Conservation (phyloP, 208 protist species). For the Acanthamoeba quina region DNA sequence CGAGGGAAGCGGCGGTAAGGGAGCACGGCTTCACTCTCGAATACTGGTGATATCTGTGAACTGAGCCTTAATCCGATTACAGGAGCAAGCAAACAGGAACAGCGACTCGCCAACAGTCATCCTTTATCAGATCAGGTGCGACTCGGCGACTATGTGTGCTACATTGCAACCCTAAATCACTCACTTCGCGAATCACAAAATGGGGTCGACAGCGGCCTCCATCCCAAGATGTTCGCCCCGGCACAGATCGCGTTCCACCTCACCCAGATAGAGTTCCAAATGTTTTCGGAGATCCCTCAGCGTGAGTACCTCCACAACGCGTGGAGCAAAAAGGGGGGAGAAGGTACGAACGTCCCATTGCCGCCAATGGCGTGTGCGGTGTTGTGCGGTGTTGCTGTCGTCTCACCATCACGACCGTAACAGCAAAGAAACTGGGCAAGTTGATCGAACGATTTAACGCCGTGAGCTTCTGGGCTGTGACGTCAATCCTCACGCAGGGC, state of each 20-base stretch:
- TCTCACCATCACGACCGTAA: background rate
- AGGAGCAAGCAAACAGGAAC: background rate
- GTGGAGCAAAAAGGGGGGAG: constrained; percentile 60
- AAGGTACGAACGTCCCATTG: background rate
- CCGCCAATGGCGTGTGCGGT: background rate
- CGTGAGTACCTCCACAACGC: constrained; percentile 64
- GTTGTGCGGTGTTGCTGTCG: background rate
- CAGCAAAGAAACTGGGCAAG: constrained; percentile 53
- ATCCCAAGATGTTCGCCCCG: constrained; percentile 4
- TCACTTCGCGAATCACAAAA: background rate
- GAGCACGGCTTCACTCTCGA: background rate
- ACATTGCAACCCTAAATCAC: background rate
- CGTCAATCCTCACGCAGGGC: constrained; percentile 63
- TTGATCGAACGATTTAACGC: constrained; percentile 71
- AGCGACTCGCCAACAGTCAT: constrained; percentile 1
- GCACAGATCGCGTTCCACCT: constrained; percentile 36
- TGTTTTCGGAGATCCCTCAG: constrained; percentile 37
- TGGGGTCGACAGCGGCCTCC: background rate
- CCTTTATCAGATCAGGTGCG: constrained; percentile 36
- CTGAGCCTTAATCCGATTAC: background rate
- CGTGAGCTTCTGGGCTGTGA: constrained; percentile 69
- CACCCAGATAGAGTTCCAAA: constrained; percentile 10
- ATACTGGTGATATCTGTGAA: background rate
- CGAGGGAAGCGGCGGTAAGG: background rate
- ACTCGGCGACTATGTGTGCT: background rate